These are phyloP conservation scores for Penicillium psychrofluorescens DNA, from an alignment of 495 filamentous ascomycete genomes.

Conservation along the genomic window DNA sequence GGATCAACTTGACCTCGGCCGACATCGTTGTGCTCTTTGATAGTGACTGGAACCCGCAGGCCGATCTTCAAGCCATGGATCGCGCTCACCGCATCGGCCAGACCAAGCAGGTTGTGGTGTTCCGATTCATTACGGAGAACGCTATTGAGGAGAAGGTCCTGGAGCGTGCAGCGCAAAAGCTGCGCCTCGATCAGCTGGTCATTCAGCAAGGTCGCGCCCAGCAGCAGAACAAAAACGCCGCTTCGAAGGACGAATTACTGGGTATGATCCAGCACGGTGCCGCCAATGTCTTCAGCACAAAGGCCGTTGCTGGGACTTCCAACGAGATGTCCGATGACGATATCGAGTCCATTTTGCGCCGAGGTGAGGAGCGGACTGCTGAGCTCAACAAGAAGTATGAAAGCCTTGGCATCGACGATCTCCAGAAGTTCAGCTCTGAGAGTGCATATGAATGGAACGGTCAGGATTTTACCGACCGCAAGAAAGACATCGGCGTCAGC, in stretches of 20 bases:
- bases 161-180: slow-evolving; percentile 93
- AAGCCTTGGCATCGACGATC: slow-evolving; percentile 94
- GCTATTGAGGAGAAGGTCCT: slow-evolving; percentile 98
- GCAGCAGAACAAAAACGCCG: slow-evolving; percentile 75
- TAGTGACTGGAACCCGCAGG: slow-evolving; percentile 99
- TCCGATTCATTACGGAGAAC: slow-evolving; percentile 93
- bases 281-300: slow-evolving; percentile 77
- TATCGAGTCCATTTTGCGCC: slow-evolving; percentile 78
- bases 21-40: slow-evolving; percentile 99
- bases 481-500: slow-evolving; percentile 88
- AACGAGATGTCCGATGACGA: slow-evolving; percentile 73
- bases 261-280: slow-evolving; percentile 99
- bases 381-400: slow-evolving; percentile 89
- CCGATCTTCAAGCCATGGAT: slow-evolving; percentile 98
- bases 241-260: slow-evolving; percentile 92
- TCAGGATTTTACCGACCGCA: slow-evolving; percentile 79
- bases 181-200: slow-evolving; percentile 96
- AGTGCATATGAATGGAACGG: slow-evolving; percentile 99
- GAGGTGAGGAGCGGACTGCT: slow-evolving; percentile 83
- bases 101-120: slow-evolving; percentile 95
- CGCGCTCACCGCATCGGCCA: slow-evolving; percentile 97
- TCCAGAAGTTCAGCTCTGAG: slow-evolving; percentile 96
- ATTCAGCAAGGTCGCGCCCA: slow-evolving; percentile 98
- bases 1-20: slow-evolving; percentile 93
- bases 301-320: slow-evolving; percentile 51